A percentile compares a stretch with the other conserved stretches of the same genome.
These are phyloP conservation scores for Spathaspora sp. DNA, from an alignment of 805 yeast species.

Conservation along the genomic window DNA sequence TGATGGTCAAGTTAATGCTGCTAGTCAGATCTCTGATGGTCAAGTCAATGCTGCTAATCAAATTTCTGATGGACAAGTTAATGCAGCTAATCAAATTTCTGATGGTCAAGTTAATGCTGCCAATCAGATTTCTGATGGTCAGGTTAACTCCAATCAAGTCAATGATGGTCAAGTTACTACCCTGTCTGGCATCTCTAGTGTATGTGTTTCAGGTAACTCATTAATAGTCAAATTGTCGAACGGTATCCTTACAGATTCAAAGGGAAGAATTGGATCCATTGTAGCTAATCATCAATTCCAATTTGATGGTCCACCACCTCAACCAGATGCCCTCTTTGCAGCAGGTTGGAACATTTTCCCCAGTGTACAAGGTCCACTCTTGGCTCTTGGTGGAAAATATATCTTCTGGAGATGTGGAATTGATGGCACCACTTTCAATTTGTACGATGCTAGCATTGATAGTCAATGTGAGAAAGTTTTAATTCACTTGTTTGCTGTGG, in stretches of 20 bases:
- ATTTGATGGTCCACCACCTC: conserved; percentile 6
- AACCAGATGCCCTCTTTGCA: conserved; percentile 5
- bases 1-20: conserved; percentile 13
- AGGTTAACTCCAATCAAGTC: no score
- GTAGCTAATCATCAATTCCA: conserved; percentile 9
- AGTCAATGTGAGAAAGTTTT: conserved; percentile 2
- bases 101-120: conserved; percentile 24
- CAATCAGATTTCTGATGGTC: conserved; percentile 33
- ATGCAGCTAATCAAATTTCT: conserved; percentile 25
- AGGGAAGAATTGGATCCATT: conserved; percentile 4
- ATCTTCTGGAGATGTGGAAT: conserved; percentile 6
- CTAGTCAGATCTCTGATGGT: conserved; percentile 27
- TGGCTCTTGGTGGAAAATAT: conserved; percentile 3
- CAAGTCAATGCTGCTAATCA: conserved; percentile 19
- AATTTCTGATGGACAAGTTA: conserved; percentile 34
- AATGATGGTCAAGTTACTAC: conserved; percentile 19
- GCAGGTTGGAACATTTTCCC: conserved; percentile 3
- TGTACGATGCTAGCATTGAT: conserved; percentile 6
- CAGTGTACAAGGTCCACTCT: background rate
- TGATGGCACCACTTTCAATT: conserved; percentile 1
- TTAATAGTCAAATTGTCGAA: conserved; percentile 45
- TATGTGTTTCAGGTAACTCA: background rate
- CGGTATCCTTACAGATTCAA: conserved; percentile 38
- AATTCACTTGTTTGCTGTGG: background rate
- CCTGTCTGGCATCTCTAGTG: background rate